Base-by-base conservation (phyloP, 139 green algal species). In the Chlamydomonas sp. region DNA sequence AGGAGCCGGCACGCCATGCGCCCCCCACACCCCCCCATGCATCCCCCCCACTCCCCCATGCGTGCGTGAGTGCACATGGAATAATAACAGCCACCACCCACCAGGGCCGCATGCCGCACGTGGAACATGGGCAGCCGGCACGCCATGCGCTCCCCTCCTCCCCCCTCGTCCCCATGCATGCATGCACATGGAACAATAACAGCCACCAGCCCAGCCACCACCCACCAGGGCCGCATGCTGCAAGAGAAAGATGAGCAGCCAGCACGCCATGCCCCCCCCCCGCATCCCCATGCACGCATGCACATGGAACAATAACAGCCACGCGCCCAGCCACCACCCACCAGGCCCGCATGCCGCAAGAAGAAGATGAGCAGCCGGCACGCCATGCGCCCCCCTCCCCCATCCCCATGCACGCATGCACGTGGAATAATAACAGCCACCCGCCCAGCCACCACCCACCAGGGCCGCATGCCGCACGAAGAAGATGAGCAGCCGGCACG, bases 111-210 rank as follows among this genome's bases (percentile, higher is more conserved):
- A 60, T 97, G 90, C 0, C 92, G 85, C 63, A 97, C 84, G 39
- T 93, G 96, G 69, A 96, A 89, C 36, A 91, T 73, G 30, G 97
- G 76, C 59, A 95, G 26, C 5, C 94, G 88, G 1, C 73, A 74
- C 20, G 88, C 89, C 75, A 96, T 85, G 50, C 87, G 79, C 79
- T 94, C 79, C 59, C 85, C 79, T 26, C 95, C 77, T 8, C 74
- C 62, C 16, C 58, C 73, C 31, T 72, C 76, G 24, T n/a, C n/a
- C n/a, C n/a, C n/a, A n/a, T n/a, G n/a, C n/a, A n/a, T n/a, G 43
- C 43, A 26, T 54, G 43, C 43, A 54, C 16, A 54, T 54, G 16
- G 43, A 54, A 13, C 43, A 54, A 54, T 20, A 54, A 13, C 43
- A 54, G 16, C 16, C 43, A 54, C 43, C 43, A 13, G 20, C 43